phyloP scores from a whole-genome alignment of 163 green algal genomes.

The Botryococcus braunii region DNA sequence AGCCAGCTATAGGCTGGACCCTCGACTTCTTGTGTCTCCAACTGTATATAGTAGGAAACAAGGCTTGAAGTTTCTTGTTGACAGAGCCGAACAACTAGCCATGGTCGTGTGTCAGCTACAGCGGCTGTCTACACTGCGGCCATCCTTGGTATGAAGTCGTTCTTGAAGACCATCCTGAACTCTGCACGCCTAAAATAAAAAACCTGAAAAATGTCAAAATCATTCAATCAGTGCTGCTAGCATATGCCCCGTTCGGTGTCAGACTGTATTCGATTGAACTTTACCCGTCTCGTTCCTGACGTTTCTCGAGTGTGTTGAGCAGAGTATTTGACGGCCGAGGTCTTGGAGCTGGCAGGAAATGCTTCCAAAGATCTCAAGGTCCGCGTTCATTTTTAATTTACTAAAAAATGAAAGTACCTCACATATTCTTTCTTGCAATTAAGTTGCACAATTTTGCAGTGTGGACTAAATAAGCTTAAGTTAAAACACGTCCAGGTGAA shows the following conservation, averaged over 20 bases:
- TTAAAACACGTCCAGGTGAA: constrained; percentile 88
- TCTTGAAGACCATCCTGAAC: neutral
- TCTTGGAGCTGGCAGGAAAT: constrained; percentile 97
- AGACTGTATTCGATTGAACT: no score
- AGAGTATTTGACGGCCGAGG: constrained; percentile 98
- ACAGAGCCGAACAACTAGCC: constrained; percentile 77
- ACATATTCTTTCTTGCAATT: no score
- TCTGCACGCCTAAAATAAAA: neutral
- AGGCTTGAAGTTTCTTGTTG: no score
- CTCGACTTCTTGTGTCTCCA: no score
- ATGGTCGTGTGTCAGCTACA: constrained; percentile 95
- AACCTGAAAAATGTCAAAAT: no score
- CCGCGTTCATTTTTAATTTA: constrained; percentile 8
- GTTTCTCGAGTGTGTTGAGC: constrained; percentile 14
- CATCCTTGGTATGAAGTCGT: constrained; percentile 76
- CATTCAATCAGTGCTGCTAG: no score
- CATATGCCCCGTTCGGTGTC: no score
- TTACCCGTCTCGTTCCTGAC: neutral
- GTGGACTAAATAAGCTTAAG: no score
- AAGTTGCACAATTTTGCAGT: no score
- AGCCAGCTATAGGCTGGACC: no score
- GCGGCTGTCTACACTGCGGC: constrained; percentile 95
- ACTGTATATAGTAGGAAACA: no score
- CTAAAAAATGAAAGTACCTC: no score
- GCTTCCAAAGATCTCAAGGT: constrained; percentile 99